A percentile compares a stretch with the other conserved stretches of the same genome.
phyloP scores from a whole-genome alignment of 2,329 filamentous ascomycete species.

The Pseudogymnoascus sp. region DNA sequence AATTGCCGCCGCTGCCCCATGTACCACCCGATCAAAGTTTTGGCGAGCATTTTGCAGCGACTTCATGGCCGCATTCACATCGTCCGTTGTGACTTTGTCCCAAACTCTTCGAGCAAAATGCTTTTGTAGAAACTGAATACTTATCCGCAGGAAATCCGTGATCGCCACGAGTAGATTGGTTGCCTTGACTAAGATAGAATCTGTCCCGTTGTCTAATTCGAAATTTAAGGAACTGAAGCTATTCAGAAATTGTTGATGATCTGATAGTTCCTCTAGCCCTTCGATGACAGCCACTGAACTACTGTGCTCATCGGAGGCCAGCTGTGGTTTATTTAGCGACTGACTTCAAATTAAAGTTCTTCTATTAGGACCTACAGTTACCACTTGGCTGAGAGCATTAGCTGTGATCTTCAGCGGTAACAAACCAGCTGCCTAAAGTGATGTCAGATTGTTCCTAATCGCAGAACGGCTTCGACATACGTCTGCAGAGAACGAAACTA shows the following conservation, averaged over 20 bases:
- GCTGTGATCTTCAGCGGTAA: background rate
- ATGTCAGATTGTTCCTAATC: background rate
- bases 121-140: background rate
- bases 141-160: background rate
- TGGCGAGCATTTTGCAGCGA: background rate
- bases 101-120: background rate
- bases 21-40: background rate
- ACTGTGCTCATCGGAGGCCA: background rate
- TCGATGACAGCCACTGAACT: background rate
- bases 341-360: background rate
- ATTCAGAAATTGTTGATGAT: background rate
- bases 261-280: background rate
- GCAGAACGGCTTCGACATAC: background rate
- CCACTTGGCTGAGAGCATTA: background rate
- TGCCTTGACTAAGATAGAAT: background rate
- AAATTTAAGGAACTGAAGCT: background rate
- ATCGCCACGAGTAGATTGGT: background rate
- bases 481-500: background rate
- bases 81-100: background rate
- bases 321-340: background rate
- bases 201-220: background rate
- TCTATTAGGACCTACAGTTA: background rate
- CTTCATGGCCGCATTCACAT: background rate
- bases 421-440: background rate
- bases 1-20: background rate